Base-by-base conservation (phyloP, 371 early-diverging fungal genomes). In the Mucor saturninus region DNA sequence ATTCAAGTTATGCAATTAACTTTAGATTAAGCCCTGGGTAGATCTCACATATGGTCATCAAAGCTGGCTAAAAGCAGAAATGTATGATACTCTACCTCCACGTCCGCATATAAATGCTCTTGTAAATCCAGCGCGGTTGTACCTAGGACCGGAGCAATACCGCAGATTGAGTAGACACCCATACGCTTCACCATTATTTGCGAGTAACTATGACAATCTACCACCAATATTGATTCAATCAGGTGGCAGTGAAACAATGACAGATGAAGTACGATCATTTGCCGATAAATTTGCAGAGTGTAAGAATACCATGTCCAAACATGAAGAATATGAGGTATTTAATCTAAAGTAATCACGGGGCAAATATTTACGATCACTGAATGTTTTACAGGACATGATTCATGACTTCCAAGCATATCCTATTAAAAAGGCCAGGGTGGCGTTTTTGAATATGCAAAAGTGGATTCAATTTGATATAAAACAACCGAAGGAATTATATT, bases 211-310 rank as follows among this genome's bases (percentile, higher is more conserved):
- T 29, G 55, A 67, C 8, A 54, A 68, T 9, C 38, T 83, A 11
- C 77, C 79, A 5, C 86, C 84, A 3, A 67, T 77, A 4, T 60
- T 85, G 42, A 83, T 86, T 38, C 84, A 84, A 59, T 68, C 65
- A 30, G 86, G 87, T 15, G 73, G 62, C 15, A 67, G 64, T 15
- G 87, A 86, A 54, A 59, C 74, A 29, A 67, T 84, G 48, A 66
- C 77, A 30, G 83, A 83, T 59, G 87, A 85, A 52, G 62, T 70
- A 31, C 38, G 35, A 3, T 40, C 38, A 9, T 56, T 70, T 29
- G 55, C 43, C 1, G 42, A 35, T 21, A 56, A 53, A 48, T 42
- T 66, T 29, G 38, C 35, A 45, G 37, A 30, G 15, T 54, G 57
- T 37, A 48, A 61, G 11, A 14, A 49, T 1, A 58, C 61, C 7